phyloP scores from a whole-genome alignment of 2,329 filamentous ascomycete genomes.

The Ceratocystis papillata region DNA sequence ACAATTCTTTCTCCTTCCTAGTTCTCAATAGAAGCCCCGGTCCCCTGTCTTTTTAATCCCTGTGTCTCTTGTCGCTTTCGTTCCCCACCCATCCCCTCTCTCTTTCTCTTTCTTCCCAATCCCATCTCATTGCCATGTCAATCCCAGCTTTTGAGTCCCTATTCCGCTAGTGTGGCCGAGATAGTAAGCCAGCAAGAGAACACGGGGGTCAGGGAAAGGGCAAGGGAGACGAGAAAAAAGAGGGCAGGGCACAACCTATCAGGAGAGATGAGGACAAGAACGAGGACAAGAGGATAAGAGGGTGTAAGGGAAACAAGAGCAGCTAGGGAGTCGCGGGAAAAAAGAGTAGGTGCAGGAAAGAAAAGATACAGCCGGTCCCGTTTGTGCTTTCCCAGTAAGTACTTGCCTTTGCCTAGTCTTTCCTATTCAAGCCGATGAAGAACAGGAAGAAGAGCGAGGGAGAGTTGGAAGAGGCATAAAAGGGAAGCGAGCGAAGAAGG shows the following conservation, averaged over 20 bases:
- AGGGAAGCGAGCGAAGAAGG: background rate
- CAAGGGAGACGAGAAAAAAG: background rate
- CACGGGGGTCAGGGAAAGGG: background rate
- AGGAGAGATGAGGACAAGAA: background rate
- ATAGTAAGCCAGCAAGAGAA: background rate
- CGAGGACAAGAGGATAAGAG: background rate
- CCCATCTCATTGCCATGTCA: background rate
- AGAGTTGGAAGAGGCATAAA: background rate
- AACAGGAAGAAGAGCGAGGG: background rate
- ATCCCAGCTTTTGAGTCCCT: constrained; percentile 9
- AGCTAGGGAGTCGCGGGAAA: background rate
- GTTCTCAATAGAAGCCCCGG: background rate
- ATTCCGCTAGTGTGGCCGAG: constrained; percentile 9
- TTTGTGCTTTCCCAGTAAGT: background rate
- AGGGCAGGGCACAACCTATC: background rate
- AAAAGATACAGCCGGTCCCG: background rate
- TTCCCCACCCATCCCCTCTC: background rate
- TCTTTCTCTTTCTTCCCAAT: background rate
- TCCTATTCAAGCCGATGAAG: background rate
- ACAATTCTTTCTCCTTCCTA: constrained; percentile 1
- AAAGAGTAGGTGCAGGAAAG: background rate
- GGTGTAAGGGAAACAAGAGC: background rate
- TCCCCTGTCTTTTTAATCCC: background rate
- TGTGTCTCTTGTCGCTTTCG: background rate
- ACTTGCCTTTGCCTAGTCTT: constrained; percentile 5